Evolutionary conservation across 441 rosid genomes (phyloP), one percentile per base, ranked within the genome.

Genomic region (Eutrema salsugineum): DNA sequence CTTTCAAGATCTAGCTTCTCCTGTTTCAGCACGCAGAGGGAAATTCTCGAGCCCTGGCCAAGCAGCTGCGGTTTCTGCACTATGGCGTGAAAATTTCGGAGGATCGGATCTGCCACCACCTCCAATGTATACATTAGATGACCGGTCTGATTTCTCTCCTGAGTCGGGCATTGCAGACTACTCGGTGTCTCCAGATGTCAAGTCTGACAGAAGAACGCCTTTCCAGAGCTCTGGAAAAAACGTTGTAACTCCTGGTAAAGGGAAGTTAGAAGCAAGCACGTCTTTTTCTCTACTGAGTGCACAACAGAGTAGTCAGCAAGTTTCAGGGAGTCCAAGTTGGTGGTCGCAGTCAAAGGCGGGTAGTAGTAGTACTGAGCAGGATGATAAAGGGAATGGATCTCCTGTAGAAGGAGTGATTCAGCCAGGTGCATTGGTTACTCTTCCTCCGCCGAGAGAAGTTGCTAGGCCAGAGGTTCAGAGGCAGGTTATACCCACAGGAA

Each of bases 61-160:
- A 66, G 87, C 89, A 33, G 96, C 99, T 6, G 99, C 97, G 0
- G 99, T 94, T 2, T 94, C 99, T 10, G 88, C 99, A 11, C 82
- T 90, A 61, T 87, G 99, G 97, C 91, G 91, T 10, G 99, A 94
- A 66, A 90, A 88, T 81, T 81, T 86, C 8, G 90, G 91, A 55
- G 86, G 86, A 50, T 87, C 97, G 0, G 96, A 94, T 83, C 96
- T 94, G 79, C 99, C 98, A 2, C 97, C 98, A 0, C 99, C 98
- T 69, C 99, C 99, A 4, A 77, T 90, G 82, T 88, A 72, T 71
- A 90, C 98, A 5, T 64, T 94, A 75, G 96, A 92, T 77, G 99
- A 94, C 77, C 94, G 96, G 11, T 82, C 91, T 0, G 94, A 92
- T 79, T 86, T 92, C 65, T 89, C 98, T 15, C 99, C 96, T 0